Conservation (phyloP, 1,284 basidiomycete species). For the Xerocomus nothofagi region DNA sequence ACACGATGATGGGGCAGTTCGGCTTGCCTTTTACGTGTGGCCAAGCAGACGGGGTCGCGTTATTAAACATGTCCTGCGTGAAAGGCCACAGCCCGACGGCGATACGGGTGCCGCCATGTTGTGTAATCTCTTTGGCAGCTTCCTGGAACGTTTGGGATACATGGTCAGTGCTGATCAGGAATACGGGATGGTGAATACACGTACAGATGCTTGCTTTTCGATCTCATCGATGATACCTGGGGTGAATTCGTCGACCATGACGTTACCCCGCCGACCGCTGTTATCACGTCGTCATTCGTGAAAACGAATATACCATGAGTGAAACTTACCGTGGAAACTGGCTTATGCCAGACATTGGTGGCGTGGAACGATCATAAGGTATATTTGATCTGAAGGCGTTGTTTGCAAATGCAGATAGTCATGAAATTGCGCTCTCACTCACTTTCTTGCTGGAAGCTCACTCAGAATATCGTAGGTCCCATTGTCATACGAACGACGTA, state of each 20-base stretch:
- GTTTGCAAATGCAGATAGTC: neutral
- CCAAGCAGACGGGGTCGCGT: conserved; percentile 24
- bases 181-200: neutral
- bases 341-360: neutral
- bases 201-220: conserved; percentile 8
- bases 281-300: neutral
- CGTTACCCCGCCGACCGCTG: conserved; percentile 25
- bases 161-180: neutral
- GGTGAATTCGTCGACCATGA: conserved; percentile 23
- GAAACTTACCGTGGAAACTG: conserved; percentile 14
- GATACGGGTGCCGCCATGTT: conserved; percentile 19
- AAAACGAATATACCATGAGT: neutral
- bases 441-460: neutral
- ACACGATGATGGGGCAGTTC: conserved; percentile 25
- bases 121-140: conserved; percentile 4
- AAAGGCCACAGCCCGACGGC: conserved; percentile 29
- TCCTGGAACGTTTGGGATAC: conserved; percentile 5
- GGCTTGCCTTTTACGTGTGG: conserved; percentile 25
- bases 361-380: neutral
- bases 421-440: neutral
- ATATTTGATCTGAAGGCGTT: neutral
- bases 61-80: conserved; percentile 25
- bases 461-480: conserved; percentile 3
- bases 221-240: conserved; percentile 15
- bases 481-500: neutral